These are phyloP conservation scores for Camelina sativa DNA, from an alignment of 345 rosid species.

Conservation along the genomic window DNA sequence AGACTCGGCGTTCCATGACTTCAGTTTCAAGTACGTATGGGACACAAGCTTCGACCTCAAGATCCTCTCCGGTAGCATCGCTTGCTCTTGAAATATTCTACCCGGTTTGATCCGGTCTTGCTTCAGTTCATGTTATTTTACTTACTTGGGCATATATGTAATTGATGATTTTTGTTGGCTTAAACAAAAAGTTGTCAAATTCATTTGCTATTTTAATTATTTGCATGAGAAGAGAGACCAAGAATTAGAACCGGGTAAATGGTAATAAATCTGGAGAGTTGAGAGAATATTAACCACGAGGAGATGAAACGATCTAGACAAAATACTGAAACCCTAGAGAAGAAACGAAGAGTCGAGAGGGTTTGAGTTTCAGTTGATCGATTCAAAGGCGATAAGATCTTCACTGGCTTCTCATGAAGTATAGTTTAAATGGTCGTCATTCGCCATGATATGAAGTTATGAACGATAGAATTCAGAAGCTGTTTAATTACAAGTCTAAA, in stretches of 20 bases:
- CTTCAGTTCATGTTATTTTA: not conserved
- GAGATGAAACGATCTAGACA: too few species aligned
- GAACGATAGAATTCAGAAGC: not conserved
- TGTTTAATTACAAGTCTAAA: not conserved
- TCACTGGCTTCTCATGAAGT: too few species aligned
- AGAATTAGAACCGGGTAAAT: not conserved
- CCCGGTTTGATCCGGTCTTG: not conserved
- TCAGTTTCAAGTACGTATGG: slow-evolving; percentile 28
- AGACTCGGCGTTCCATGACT: not conserved
- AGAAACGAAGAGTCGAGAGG: too few species aligned
- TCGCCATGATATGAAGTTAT: not conserved
- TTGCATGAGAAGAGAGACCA: too few species aligned
- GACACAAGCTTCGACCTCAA: slow-evolving; percentile 28
- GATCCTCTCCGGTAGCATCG: not conserved
- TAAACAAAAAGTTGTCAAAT: too few species aligned
- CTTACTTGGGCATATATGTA: not conserved
- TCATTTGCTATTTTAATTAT: too few species aligned
- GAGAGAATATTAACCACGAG: too few species aligned
- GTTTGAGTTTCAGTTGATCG: too few species aligned
- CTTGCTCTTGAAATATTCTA: slow-evolving; percentile 1
- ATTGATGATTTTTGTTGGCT: too few species aligned
- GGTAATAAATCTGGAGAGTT: too few species aligned
- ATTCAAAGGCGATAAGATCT: too few species aligned
- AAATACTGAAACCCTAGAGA: too few species aligned
- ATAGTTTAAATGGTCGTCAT: not conserved